These are phyloP conservation scores for Suillus variegatus DNA, from an alignment of 768 basidiomycete species.

Conservation along the genomic window DNA sequence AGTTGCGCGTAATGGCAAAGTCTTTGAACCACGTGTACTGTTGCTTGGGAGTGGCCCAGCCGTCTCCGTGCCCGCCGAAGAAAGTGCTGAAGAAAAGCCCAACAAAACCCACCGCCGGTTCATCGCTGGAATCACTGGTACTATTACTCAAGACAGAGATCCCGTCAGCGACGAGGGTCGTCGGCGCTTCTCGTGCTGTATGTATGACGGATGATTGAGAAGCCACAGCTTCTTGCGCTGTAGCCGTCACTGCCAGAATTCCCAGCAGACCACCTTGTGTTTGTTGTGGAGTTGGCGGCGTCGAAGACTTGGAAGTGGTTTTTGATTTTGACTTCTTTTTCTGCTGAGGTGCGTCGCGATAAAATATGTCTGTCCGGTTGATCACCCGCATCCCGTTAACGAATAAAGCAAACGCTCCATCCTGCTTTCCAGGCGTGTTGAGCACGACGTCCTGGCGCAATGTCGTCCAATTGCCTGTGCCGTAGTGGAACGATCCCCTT, in stretches of 20 bases:
- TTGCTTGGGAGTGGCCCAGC: constrained; percentile 71
- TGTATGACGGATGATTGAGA: neutral
- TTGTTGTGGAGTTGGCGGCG: neutral
- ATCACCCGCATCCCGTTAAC: constrained; percentile 64
- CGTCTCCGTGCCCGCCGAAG: constrained; percentile 71
- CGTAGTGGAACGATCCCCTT: constrained; percentile 68
- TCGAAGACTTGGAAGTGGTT: neutral
- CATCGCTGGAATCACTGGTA: neutral
- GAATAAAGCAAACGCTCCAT: constrained; percentile 64
- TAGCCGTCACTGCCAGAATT: neutral
- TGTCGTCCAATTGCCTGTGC: constrained; percentile 67
- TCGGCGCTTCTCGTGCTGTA: neutral
- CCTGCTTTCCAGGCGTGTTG: constrained; percentile 71
- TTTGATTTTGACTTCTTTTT: constrained; percentile 4
- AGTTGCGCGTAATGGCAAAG: constrained; percentile 47
- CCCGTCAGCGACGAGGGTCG: neutral
- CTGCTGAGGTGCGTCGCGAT: constrained; percentile 45
- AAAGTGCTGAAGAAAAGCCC: constrained; percentile 83
- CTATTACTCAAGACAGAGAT: neutral
- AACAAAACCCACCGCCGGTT: constrained; percentile 39
- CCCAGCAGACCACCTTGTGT: neutral
- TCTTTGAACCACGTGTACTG: constrained; percentile 80
- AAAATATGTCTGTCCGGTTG: constrained; percentile 57
- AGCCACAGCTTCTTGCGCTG: neutral
- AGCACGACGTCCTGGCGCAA: constrained; percentile 68